Percentiles rank a stretch among this genome's conserved stretches.
Evolutionary conservation across 1,284 basidiomycete species (phyloP).

Genomic region (Porogramme epimiltina): DNA sequence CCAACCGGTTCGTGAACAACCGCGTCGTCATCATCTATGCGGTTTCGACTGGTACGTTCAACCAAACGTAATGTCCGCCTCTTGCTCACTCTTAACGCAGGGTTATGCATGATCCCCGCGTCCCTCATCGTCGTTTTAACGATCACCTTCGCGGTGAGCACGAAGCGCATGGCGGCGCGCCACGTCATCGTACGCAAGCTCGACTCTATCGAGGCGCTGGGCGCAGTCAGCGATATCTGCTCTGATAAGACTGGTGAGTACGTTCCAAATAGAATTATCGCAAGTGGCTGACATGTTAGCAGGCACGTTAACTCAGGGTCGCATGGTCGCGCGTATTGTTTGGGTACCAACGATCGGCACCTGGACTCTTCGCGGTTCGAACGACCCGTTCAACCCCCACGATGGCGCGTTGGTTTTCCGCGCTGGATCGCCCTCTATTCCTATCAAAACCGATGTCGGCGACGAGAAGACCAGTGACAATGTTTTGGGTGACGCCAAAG

Average conservation of each 20-base stretch:
- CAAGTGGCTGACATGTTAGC: not conserved
- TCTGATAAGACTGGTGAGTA: slow-evolving; percentile 1
- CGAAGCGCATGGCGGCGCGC: slow-evolving; percentile 52
- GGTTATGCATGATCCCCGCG: slow-evolving; percentile 39
- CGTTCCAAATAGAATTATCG: not conserved
- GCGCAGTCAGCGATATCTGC: slow-evolving; percentile 4
- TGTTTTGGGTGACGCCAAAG: not conserved
- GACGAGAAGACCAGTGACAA: not conserved
- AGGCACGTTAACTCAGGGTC: slow-evolving; percentile 61
- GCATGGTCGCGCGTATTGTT: slow-evolving; percentile 57
- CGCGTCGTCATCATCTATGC: slow-evolving; percentile 49
- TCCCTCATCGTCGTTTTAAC: slow-evolving; percentile 46
- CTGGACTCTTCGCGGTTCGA: not conserved
- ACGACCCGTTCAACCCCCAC: slow-evolving; percentile 10
- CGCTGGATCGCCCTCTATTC: not conserved
- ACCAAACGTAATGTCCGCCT: not conserved
- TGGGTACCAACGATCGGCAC: slow-evolving; percentile 44
- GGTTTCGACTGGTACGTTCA: slow-evolving; percentile 43
- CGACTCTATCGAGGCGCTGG: slow-evolving; percentile 59
- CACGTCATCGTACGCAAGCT: slow-evolving; percentile 54
- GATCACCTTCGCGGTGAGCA: slow-evolving; percentile 52
- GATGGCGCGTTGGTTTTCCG: slow-evolving; percentile 3
- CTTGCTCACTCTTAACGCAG: not conserved
- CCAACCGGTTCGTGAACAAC: slow-evolving; percentile 39
- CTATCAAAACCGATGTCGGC: too few species aligned